Evolutionary conservation across 257 asterid species (phyloP).

Genomic region (Coffea canephora): DNA sequence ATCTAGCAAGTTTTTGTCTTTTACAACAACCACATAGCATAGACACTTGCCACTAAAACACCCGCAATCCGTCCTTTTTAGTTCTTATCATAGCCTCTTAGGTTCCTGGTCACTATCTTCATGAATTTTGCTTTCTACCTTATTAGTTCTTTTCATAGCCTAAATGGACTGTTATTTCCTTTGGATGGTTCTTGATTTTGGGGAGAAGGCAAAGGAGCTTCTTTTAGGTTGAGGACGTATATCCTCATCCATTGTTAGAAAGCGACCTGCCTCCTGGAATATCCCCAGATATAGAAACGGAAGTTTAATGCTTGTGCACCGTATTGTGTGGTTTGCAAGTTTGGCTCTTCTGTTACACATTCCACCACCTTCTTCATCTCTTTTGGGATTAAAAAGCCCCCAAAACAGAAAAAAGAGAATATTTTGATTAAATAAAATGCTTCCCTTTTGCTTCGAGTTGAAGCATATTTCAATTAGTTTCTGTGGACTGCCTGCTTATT

Average conservation of each 20-base stretch:
- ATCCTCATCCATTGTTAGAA: slow-evolving; percentile 7
- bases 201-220: slow-evolving; percentile 27
- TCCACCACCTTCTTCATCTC: not conserved
- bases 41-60: not conserved
- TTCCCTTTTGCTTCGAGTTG: no score
- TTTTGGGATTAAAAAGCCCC: no score
- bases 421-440: no score
- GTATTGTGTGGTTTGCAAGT: slow-evolving; percentile 42
- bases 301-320: slow-evolving; percentile 60
- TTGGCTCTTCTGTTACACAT: slow-evolving; percentile 55
- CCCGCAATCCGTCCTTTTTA: not conserved
- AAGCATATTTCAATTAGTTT: no score
- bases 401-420: no score
- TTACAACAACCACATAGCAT: not conserved
- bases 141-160: not conserved
- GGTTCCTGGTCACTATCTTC: not conserved
- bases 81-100: not conserved
- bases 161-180: not conserved
- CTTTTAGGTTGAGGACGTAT: slow-evolving; percentile 7
- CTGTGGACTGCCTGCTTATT: not conserved
- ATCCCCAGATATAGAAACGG: slow-evolving; percentile 33
- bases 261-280: slow-evolving; percentile 22
- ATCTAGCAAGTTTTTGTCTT: not conserved
- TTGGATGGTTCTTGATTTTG: not conserved
- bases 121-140: not conserved